These are phyloP conservation scores for Microcos paniculata DNA, from an alignment of 345 rosid genomes.

Conservation along the genomic window DNA sequence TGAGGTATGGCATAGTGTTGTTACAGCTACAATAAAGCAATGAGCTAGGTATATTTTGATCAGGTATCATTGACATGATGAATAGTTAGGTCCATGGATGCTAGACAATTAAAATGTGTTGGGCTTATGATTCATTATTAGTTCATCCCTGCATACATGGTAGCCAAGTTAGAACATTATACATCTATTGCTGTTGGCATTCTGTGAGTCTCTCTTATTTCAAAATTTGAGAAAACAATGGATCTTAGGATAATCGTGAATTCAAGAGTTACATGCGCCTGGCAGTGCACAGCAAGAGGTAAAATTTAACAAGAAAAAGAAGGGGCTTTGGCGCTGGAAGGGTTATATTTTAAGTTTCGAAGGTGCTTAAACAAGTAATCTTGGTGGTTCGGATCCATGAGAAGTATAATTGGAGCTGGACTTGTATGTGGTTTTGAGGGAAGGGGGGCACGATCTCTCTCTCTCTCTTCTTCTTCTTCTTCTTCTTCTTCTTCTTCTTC, in stretches of 20 bases:
- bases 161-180: background rate
- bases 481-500: too few species aligned
- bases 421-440: background rate
- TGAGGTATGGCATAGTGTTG: conserved; percentile 55
- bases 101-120: background rate
- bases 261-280: background rate
- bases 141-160: background rate
- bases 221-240: background rate
- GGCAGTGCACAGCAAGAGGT: background rate
- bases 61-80: background rate
- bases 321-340: background rate
- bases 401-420: background rate
- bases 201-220: background rate
- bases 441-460: too few species aligned
- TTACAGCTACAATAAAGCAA: background rate
- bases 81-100: background rate
- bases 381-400: background rate
- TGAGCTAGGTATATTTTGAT: background rate
- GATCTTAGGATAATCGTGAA: background rate
- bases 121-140: background rate
- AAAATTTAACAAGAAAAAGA: background rate
- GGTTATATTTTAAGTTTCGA: background rate
- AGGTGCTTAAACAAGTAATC: background rate
- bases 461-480: too few species aligned
- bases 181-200: background rate